Evolutionary conservation across 2,329 filamentous ascomycete genomes (phyloP).

Genomic region (Xylaria polymorpha): DNA sequence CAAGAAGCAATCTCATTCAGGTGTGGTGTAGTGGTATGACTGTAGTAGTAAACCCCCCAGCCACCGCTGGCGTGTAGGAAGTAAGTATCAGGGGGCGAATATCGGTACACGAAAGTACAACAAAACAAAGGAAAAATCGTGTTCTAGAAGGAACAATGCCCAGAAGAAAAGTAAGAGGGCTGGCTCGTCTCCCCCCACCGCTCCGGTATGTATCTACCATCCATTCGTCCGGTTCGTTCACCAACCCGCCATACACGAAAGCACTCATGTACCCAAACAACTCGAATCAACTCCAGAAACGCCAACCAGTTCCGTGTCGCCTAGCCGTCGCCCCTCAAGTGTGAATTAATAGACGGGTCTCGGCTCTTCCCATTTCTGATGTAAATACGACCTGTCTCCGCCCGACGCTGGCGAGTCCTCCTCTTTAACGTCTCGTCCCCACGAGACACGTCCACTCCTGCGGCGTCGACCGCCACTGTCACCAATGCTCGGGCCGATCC

Average conservation of each 20-base stretch:
- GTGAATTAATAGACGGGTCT: conserved; percentile 50
- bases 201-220: background rate
- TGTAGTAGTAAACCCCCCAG: conserved; percentile 9
- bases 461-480: conserved; percentile 59
- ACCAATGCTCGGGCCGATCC: conserved; percentile 68
- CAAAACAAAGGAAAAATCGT: conserved; percentile 27
- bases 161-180: conserved; percentile 2
- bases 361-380: conserved; percentile 55
- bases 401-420: conserved; percentile 47
- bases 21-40: no score
- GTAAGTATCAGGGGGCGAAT: no score
- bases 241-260: conserved; percentile 4
- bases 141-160: conserved; percentile 12
- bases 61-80: background rate
- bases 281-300: conserved; percentile 31
- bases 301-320: conserved; percentile 18
- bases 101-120: conserved; percentile 26
- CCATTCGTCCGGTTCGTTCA: background rate
- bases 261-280: conserved; percentile 3
- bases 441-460: conserved; percentile 65
- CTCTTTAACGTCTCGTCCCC: conserved; percentile 54
- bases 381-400: conserved; percentile 44
- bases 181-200: background rate
- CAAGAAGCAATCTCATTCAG: conserved; percentile 17
- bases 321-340: background rate